Base-by-base conservation (phyloP, 2,329 filamentous ascomycete genomes). In the Epichloe gansuensis region DNA sequence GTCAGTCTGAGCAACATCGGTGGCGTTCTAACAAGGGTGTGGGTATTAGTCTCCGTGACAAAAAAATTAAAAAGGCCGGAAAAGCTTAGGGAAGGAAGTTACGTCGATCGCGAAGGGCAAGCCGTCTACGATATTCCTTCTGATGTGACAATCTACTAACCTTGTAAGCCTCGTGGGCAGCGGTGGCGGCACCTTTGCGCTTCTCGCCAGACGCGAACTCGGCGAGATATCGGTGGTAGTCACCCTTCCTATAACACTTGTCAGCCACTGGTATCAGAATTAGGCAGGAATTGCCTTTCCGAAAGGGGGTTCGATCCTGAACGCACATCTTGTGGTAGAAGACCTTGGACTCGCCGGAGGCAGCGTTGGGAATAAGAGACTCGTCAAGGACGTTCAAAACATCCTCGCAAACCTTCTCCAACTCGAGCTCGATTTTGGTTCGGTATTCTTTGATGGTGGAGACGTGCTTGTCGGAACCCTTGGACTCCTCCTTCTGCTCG, bases 271-370 rank as follows among this genome's bases (percentile, higher is more conserved):
- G 5, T 35, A 15, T 12, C 7, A n/a, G 6, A 34, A 34, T 9
- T 23, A 2, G 3, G 4, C 25, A 35, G 6, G 5, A 31, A 8
- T 8, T 21, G 3, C 12, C n/a, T 38, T 31, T 4, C 38, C 31
- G 7, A 28, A 12, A 4, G 38, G 12, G 15, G 23, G 13, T 13
- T 17, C 13, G 8, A 28, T 11, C n/a, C 15, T 21, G 17, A 15
- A 56, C 88, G 65, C 77, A 96, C 91, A 97, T 97, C 85, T 97
- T 97, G 86, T 96, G 91, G 80, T 97, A 97, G 76, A 97, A 97
- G 71, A 97, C 91, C 85, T 96, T 97, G 72, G 90, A 95, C 81
- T 97, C 91, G 77, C 91, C 91, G 62, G 88, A 86, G 75, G 93
- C 86, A 69, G 91, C 91, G 75, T 93, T 91, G 73, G 91, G 91